Evolutionary conservation across 1,284 basidiomycete species (phyloP).

Genomic region (Tilletia horrida): DNA sequence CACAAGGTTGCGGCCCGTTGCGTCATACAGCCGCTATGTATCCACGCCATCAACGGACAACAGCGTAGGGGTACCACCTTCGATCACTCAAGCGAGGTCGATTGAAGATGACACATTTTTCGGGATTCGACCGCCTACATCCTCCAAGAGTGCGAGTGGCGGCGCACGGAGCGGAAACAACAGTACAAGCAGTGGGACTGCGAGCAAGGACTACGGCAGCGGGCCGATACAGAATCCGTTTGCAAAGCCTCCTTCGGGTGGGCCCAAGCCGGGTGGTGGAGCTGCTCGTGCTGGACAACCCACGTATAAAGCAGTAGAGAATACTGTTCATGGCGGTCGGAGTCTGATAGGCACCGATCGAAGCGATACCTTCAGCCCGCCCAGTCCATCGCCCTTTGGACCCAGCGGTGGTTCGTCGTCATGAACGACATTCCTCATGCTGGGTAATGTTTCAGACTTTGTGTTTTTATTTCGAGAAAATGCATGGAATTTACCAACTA

Average conservation of each 20-base stretch:
- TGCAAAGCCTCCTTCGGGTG: not conserved
- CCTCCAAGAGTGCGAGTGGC: not conserved
- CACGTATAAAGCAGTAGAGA: not conserved
- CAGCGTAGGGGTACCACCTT: not conserved
- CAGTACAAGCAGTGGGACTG: too few species aligned
- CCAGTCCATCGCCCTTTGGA: constrained; percentile 37
- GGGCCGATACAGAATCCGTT: constrained; percentile 12
- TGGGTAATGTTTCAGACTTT: too few species aligned
- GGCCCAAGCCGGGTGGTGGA: not conserved
- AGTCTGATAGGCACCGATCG: constrained; percentile 32
- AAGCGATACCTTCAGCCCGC: constrained; percentile 45
- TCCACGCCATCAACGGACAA: not conserved
- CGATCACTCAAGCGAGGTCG: constrained; percentile 21
- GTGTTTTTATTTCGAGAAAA: not conserved
- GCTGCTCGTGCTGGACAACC: not conserved
- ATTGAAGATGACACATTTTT: constrained; percentile 53
- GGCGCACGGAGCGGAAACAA: not conserved
- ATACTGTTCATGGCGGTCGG: constrained; percentile 40
- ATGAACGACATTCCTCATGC: too few species aligned
- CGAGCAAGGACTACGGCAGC: not conserved
- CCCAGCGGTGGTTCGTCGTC: not conserved
- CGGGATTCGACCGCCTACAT: constrained; percentile 30
- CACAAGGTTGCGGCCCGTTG: not conserved
- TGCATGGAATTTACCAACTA: not conserved
- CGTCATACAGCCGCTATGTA: not conserved